Base-by-base conservation (phyloP, 441 rosid species). In the Pelargonium fulgidum region DNA sequence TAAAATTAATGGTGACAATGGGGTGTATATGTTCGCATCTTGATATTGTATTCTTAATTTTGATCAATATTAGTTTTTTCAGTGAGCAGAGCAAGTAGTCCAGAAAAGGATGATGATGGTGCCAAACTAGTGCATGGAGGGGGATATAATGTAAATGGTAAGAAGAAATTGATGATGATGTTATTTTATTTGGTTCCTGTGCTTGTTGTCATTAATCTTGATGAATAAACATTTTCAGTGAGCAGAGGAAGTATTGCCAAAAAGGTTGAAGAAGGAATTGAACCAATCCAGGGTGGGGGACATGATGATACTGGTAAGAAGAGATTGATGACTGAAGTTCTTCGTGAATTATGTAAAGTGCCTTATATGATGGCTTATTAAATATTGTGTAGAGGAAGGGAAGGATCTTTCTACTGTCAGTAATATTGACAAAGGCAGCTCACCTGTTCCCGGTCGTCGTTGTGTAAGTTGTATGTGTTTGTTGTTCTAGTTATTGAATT, bases 391-490 rank as follows among this genome's bases (percentile, higher is more conserved):
- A 95, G 98, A 75, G 63, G 78, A 75, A 59, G 77, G 61, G 66
- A 81, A 75, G 41, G 78, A 75, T 82, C 69, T 42, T 65, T 67
- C 72, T 62, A 73, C 81, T 77, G 79, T 79, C 61, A 75, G 72
- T 75, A 79, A 79, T 78, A 71, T 73, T 67, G 87, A 81, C 70
- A 62, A 72, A 69, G 79, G 73, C 74, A 65, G 82, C 81, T 77
- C 79, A 68, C 81, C 72, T 26, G 68, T 62, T 39, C 19, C 68
- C 89, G 90, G 81, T 91, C 96, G 97, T 80, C 95, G 96, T 92
- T 88, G 88, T 95, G 98, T 95, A 95, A 95, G 99, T 95, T 95
- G 99, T 95, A 95, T 91, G 98, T 95, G 96, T 92, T 93, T 90
- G 78, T 85, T 75, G 83, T 84, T 80, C 82, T 78, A 64, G 65